These are phyloP conservation scores for Aspergillus terreus DNA, from an alignment of 2,329 filamentous ascomycete genomes.

Conservation along the genomic window DNA sequence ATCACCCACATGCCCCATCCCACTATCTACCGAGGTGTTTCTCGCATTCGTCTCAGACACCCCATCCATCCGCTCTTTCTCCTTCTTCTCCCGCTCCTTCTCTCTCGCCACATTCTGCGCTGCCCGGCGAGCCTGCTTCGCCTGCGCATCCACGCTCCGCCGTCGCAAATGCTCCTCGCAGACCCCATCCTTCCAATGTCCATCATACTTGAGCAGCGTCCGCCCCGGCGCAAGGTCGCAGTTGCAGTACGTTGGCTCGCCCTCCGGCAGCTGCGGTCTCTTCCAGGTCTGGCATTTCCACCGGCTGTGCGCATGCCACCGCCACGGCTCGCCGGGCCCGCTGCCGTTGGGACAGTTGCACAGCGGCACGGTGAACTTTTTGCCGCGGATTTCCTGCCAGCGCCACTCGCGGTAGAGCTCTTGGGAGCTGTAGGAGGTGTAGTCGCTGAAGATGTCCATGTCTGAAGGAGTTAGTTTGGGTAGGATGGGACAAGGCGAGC, in stretches of 20 bases:
- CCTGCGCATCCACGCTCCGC: not conserved
- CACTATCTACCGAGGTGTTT: not conserved
- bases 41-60: not conserved
- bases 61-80: not conserved
- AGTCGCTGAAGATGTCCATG: not conserved
- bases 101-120: not conserved
- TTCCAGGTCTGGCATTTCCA: not conserved
- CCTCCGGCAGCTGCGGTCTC: not conserved
- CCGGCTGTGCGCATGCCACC: not conserved
- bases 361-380: not conserved
- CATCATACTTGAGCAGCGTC: not conserved
- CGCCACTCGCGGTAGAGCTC: not conserved
- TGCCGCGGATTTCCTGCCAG: constrained; percentile 1
- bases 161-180: not conserved
- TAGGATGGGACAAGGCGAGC: not conserved
- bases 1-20: not conserved
- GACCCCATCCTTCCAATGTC: not conserved
- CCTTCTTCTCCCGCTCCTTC: too few species aligned
- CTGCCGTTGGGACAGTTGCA: not conserved
- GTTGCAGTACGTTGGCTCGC: not conserved
- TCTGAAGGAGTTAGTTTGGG: not conserved
- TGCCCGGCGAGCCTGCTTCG: not conserved
- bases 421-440: not conserved
- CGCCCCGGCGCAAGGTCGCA: not conserved
- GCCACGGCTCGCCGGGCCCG: not conserved